These are phyloP conservation scores for Pseudogymnoascus sp. DNA, from an alignment of 2,329 filamentous ascomycete species.

Conservation along the genomic window DNA sequence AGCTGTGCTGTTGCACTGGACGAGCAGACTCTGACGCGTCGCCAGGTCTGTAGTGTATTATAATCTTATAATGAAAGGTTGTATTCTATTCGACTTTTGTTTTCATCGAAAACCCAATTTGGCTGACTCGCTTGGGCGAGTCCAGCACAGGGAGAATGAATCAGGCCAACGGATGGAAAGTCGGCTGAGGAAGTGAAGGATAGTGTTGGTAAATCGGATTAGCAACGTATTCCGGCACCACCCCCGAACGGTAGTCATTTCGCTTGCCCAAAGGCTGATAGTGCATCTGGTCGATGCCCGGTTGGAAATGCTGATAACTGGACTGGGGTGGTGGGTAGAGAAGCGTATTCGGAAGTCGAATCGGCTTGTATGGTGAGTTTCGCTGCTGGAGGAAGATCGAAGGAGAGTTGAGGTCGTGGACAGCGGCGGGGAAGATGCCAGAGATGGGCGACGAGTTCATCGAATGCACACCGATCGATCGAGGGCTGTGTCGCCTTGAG, in stretches of 20 bases:
- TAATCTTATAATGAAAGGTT: slow-evolving; percentile 2
- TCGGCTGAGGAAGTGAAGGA: slow-evolving; percentile 4
- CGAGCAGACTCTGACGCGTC: neutral
- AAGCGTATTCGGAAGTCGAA: slow-evolving; percentile 84
- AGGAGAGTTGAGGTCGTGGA: slow-evolving; percentile 56
- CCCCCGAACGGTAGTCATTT: slow-evolving; percentile 58
- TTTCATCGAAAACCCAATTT: neutral
- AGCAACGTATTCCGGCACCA: slow-evolving; percentile 52
- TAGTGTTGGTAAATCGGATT: slow-evolving; percentile 1
- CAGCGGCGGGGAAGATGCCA: slow-evolving; percentile 35
- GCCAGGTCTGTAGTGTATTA: slow-evolving; percentile 1
- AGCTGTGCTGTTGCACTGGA: neutral
- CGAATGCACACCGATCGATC: slow-evolving; percentile 27
- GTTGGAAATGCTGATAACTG: slow-evolving; percentile 67
- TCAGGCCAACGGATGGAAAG: slow-evolving; percentile 1
- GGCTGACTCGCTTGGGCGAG: neutral
- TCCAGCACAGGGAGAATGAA: neutral
- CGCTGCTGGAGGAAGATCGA: slow-evolving; percentile 81
- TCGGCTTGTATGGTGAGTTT: slow-evolving; percentile 85
- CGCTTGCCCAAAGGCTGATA: slow-evolving; percentile 69
- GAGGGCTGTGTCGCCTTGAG: slow-evolving; percentile 27
- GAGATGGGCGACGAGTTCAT: slow-evolving; percentile 31
- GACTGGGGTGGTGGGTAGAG: slow-evolving; percentile 77
- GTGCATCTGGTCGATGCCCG: slow-evolving; percentile 64
- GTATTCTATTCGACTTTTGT: slow-evolving; percentile 4